Evolutionary conservation across 2,329 filamentous ascomycete species (phyloP).

Genomic region (Hypoxylon sp.): DNA sequence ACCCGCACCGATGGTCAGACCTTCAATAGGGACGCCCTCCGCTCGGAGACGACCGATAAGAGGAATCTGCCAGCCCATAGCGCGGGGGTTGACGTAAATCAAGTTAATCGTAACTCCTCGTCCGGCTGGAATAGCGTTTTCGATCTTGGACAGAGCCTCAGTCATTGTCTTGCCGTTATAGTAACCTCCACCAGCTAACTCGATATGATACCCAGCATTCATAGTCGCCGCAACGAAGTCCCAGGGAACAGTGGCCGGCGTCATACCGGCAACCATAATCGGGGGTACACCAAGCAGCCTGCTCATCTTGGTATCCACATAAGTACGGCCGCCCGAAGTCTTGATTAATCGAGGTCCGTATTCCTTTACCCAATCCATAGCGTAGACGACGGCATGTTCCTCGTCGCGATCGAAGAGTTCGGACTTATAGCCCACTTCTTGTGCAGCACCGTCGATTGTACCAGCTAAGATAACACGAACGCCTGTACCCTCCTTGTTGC

Average conservation of each 20-base stretch:
- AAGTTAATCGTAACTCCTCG: conserved; percentile 91
- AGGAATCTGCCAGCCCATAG: conserved; percentile 94
- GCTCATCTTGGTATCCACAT: conserved; percentile 97
- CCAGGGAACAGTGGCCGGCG: conserved; percentile 88
- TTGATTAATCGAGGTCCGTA: conserved; percentile 93
- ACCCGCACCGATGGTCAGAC: conserved; percentile 91
- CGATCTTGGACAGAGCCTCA: conserved; percentile 85
- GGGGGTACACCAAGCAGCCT: conserved; percentile 87
- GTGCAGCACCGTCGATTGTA: conserved; percentile 89
- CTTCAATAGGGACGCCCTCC: conserved; percentile 91
- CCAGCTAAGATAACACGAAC: conserved; percentile 96
- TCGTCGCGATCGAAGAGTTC: conserved; percentile 97
- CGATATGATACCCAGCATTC: conserved; percentile 95
- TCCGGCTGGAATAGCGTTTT: conserved; percentile 84
- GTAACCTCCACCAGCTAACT: conserved; percentile 91
- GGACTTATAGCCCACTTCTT: conserved; percentile 96
- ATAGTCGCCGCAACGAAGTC: conserved; percentile 93
- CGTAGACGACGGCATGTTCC: conserved; percentile 93
- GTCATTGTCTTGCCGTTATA: conserved; percentile 88
- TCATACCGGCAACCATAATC: conserved; percentile 94
- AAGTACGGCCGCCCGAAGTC: conserved; percentile 89
- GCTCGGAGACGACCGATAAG: conserved; percentile 83
- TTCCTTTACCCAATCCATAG: conserved; percentile 97
- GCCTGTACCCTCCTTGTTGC: conserved; percentile 98
- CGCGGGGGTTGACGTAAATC: conserved; percentile 90